These are phyloP conservation scores for Beauveria rudraprayagi DNA, from an alignment of 2,329 filamentous ascomycete species.

Conservation along the genomic window DNA sequence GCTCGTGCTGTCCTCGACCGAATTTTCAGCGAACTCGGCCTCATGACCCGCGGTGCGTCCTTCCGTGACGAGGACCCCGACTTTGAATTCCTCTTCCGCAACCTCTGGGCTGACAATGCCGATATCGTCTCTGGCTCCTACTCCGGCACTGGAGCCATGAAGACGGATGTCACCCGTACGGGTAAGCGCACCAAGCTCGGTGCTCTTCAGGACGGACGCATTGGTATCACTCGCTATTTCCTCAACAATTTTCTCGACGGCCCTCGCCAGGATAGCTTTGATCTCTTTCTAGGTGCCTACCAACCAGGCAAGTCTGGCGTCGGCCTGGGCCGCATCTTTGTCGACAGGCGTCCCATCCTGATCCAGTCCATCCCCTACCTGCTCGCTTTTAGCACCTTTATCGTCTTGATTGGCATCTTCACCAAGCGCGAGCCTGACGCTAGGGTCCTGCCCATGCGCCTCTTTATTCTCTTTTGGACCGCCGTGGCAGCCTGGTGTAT, in stretches of 20 bases:
- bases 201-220: constrained; percentile 76
- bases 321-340: constrained; percentile 67
- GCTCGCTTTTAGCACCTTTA: constrained; percentile 75
- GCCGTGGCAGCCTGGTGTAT: constrained; percentile 61
- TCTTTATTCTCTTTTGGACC: constrained; percentile 76
- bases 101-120: constrained; percentile 97
- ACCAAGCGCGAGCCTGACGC: constrained; percentile 65
- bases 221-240: constrained; percentile 82
- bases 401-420: constrained; percentile 67
- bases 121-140: constrained; percentile 90
- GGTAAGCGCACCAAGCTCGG: constrained; percentile 81
- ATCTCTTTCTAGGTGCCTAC: constrained; percentile 85
- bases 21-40: constrained; percentile 76
- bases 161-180: constrained; percentile 95
- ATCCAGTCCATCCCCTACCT: constrained; percentile 94
- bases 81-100: constrained; percentile 90
- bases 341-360: constrained; percentile 74
- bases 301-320: constrained; percentile 64
- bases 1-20: constrained; percentile 82
- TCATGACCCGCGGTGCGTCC: constrained; percentile 66
- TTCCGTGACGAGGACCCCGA: constrained; percentile 67
- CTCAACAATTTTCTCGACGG: constrained; percentile 94
- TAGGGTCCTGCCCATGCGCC: constrained; percentile 68
- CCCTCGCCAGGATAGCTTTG: constrained; percentile 88
- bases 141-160: constrained; percentile 91